A percentile compares a stretch with the other conserved stretches of the same genome.
These are phyloP conservation scores for Leishmania guyanensis DNA, from an alignment of 208 protist species.

Conservation along the genomic window DNA sequence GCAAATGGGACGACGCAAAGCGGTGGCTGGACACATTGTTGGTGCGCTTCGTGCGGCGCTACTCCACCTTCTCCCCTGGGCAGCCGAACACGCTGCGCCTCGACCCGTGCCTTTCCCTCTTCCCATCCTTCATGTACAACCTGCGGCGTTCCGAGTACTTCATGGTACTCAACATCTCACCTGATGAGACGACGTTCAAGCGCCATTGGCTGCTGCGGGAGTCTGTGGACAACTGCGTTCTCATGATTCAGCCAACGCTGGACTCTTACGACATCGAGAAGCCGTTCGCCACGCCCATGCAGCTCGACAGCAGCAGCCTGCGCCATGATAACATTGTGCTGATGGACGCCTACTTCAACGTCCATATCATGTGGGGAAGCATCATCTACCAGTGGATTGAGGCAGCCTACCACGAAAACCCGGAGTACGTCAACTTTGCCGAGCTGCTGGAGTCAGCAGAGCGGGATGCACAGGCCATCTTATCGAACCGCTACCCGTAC, in stretches of 20 bases:
- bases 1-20: conserved; percentile 92
- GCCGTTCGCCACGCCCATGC: conserved; percentile 83
- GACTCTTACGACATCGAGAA: conserved; percentile 93
- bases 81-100: conserved; percentile 91
- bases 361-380: conserved; percentile 97
- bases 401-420: conserved; percentile 91
- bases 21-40: conserved; percentile 98
- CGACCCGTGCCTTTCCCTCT: conserved; percentile 92
- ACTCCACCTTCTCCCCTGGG: conserved; percentile 90
- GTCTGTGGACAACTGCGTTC: conserved; percentile 92
- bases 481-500: conserved; percentile 73
- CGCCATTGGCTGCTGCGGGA: conserved; percentile 96
- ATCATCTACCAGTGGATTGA: conserved; percentile 96
- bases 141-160: conserved; percentile 97
- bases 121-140: conserved; percentile 99
- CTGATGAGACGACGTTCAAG: conserved; percentile 98
- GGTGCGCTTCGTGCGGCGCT: conserved; percentile 96
- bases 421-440: conserved; percentile 80
- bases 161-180: conserved; percentile 96
- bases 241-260: conserved; percentile 99
- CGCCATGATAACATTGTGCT: conserved; percentile 96
- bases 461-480: conserved; percentile 56
- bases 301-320: conserved; percentile 92
- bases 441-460: conserved; percentile 73
- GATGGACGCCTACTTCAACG: conserved; percentile 99